phyloP scores from a whole-genome alignment of 352 stramenopile species.

The Peronospora destructor region DNA sequence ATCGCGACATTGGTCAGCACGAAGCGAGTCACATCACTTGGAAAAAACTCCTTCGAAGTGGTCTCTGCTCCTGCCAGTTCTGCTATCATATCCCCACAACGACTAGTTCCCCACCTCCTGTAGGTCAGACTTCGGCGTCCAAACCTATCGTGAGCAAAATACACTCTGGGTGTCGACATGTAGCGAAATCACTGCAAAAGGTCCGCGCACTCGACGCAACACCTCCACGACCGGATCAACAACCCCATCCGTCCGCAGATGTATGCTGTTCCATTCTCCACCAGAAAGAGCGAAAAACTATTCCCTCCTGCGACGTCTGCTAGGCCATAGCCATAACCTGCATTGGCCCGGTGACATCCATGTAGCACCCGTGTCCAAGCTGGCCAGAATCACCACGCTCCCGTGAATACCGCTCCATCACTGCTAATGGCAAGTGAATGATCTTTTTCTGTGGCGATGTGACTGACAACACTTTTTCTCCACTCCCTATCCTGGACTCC shows the following conservation, averaged over 20 bases:
- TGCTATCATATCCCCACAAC: slow-evolving; percentile 17
- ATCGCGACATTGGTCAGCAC: slow-evolving; percentile 51
- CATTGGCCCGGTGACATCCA: too few species aligned
- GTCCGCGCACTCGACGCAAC: slow-evolving; percentile 47
- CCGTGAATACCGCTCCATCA: too few species aligned
- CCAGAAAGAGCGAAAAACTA: slow-evolving; percentile 36
- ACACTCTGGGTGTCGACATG: slow-evolving; percentile 59
- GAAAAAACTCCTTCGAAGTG: slow-evolving; percentile 6
- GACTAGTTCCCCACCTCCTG: slow-evolving; percentile 20
- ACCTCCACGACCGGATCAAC: slow-evolving; percentile 30
- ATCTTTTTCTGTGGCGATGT: too few species aligned
- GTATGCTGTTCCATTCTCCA: too few species aligned
- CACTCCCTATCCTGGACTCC: too few species aligned
- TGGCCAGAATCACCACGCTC: too few species aligned
- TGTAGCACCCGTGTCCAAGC: too few species aligned
- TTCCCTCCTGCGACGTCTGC: slow-evolving; percentile 31
- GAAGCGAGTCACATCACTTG: slow-evolving; percentile 23
- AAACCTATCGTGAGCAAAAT: slow-evolving; percentile 88
- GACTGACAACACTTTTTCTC: too few species aligned
- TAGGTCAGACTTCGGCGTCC: slow-evolving; percentile 87
- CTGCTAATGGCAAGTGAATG: too few species aligned
- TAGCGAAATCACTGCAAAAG: slow-evolving; percentile 84
- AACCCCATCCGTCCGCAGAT: too few species aligned
- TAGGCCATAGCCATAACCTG: too few species aligned
- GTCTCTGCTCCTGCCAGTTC: slow-evolving; percentile 13